Evolutionary conservation across 768 basidiomycete species (phyloP), one percentile per base, ranked within the genome.

Genomic region (Dentipellis sp.): DNA sequence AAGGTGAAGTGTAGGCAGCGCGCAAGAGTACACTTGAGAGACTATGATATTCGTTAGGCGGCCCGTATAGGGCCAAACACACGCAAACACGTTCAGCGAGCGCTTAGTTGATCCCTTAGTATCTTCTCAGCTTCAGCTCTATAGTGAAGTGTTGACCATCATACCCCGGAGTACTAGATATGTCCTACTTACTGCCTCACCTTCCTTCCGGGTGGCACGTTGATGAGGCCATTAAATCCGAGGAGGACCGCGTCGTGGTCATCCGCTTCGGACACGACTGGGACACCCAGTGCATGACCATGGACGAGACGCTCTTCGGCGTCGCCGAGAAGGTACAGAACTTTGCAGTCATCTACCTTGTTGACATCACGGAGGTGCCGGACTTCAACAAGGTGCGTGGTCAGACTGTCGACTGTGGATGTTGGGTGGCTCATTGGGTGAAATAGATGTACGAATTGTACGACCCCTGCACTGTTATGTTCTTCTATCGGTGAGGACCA

Each of bases 251-350:
- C 45, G 81, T 97, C 36, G 95, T 97, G 22, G 89, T 93, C 53
- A 85, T 97, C 49, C 85, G 94, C 3, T 98, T 97, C 67, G 95
- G 94, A 0, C 90, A 93, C 66, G 94, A 94, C 69, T 88, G 86
- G 84, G 91, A 98, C 68, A 72, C 78, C 0, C 86, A 97, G 62
- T 98, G 95, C 74, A 97, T 98, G 97, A 88, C 86, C 16, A 97
- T 98, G 94, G 97, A 98, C 74, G 95, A 98, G 71, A 95, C 93
- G 1, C 81, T 97, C 10, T 89, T 93, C 69, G 77, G 82, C 1
- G 88, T 97, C 45, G 88, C 89, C 0, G 97, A 97, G 73, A 94
- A 92, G 70, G 93, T 98, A 4, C 94, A 97, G 75, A 98, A 99
- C 74, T 97, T 95, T 71, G 94, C 94, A 8, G 93, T 98, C 64